A percentile compares a stretch with the other conserved stretches of the same genome.
phyloP scores from a whole-genome alignment of 305 asterid genomes.

The Nicotiana rustica region DNA sequence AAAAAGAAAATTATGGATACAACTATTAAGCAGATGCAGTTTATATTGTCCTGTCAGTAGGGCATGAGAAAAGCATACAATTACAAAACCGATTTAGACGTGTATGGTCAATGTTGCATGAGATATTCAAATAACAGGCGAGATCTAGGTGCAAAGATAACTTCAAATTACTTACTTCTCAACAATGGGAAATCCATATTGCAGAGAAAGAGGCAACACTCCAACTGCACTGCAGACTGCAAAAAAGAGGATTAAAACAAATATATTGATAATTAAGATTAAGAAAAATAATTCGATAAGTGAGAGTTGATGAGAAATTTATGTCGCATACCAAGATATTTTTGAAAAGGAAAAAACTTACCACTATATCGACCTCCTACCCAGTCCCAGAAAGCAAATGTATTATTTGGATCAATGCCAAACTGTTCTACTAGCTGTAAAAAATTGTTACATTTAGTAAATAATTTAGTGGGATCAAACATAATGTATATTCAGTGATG shows the following conservation, averaged over 20 bases:
- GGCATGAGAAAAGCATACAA: background rate
- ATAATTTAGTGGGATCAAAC: background rate
- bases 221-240: constrained; percentile 99
- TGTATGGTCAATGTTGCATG: background rate
- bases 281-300: background rate
- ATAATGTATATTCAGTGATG: constrained; percentile 3
- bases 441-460: background rate
- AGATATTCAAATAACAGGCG: constrained; percentile 19
- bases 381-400: constrained; percentile 99
- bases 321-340: constrained; percentile 36
- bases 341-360: constrained; percentile 46
- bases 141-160: constrained; percentile 34
- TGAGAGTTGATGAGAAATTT: constrained; percentile 1
- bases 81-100: background rate
- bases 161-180: constrained; percentile 69
- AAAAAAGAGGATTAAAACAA: constrained; percentile 49
- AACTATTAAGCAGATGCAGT: background rate
- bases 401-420: constrained; percentile 97
- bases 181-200: constrained; percentile 87
- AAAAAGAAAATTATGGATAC: background rate
- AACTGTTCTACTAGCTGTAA: constrained; percentile 96
- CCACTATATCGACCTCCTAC: constrained; percentile 99
- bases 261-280: constrained; percentile 29
- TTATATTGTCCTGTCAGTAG: constrained; percentile 12
- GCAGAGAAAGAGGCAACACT: constrained; percentile 96